phyloP scores from a whole-genome alignment of 306 rosid species.

The Prinsepia uniflora region DNA sequence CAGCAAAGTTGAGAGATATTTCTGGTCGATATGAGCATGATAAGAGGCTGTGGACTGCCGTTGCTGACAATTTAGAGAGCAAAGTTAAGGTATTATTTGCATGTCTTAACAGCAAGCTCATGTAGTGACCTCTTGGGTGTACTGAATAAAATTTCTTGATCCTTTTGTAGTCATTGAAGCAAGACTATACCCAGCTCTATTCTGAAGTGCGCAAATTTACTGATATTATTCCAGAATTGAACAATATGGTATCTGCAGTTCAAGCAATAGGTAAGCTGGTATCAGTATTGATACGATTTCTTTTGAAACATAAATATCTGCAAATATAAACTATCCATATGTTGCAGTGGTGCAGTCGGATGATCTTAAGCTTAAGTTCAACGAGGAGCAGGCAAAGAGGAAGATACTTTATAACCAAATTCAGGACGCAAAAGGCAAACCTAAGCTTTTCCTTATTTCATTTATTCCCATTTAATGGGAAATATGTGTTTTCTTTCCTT shows the following conservation, averaged over 20 bases:
- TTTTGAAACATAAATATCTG: neutral
- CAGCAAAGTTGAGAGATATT: conserved; percentile 14
- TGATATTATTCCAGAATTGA: conserved; percentile 26
- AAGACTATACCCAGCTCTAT: conserved; percentile 19
- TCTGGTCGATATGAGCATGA: conserved; percentile 13
- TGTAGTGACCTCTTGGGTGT: conserved; percentile 1
- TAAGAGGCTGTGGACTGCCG: conserved; percentile 23
- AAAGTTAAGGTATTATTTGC: conserved; percentile 13
- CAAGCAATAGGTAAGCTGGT: conserved; percentile 27
- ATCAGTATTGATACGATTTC: neutral
- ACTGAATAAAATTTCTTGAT: neutral
- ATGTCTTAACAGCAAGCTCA: neutral
- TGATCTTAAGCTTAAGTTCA: conserved; percentile 26
- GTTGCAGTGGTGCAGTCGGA: conserved; percentile 19
- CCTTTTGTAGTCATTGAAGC: conserved; percentile 25
- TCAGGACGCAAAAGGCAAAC: conserved; percentile 31
- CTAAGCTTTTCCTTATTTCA: neutral
- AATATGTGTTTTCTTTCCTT: neutral
- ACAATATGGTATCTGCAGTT: conserved; percentile 30
- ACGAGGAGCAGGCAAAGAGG: conserved; percentile 28
- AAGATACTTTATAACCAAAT: conserved; percentile 26
- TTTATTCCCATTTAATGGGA: neutral
- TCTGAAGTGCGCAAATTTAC: conserved; percentile 18
- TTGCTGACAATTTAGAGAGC: conserved; percentile 14
- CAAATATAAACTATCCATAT: neutral